Percentiles rank a stretch among this genome's conserved stretches.
Conservation (phyloP, 2,329 filamentous ascomycete species). For the Huntiella decipiens region DNA sequence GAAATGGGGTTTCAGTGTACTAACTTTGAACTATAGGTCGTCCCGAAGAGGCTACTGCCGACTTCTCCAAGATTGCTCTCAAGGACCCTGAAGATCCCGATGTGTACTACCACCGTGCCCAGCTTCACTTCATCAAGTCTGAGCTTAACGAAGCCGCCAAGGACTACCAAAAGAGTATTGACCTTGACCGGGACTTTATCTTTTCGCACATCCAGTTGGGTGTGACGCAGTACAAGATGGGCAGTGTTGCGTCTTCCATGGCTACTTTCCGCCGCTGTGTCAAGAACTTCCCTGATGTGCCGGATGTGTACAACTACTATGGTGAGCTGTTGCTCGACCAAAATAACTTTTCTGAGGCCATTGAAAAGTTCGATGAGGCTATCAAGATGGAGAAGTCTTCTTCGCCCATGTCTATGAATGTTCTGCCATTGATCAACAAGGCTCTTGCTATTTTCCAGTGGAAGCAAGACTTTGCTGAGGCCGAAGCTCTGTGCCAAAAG, state of each 20-base stretch:
- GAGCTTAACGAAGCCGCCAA: slow-evolving; percentile 88
- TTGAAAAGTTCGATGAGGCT: slow-evolving; percentile 96
- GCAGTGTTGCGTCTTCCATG: slow-evolving; percentile 92
- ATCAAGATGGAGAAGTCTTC: slow-evolving; percentile 95
- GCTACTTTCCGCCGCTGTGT: slow-evolving; percentile 93
- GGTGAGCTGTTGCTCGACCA: slow-evolving; percentile 93
- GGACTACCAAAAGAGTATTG: slow-evolving; percentile 98
- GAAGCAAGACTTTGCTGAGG: slow-evolving; percentile 90
- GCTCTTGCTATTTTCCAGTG: slow-evolving; percentile 92
- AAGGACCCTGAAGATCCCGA: slow-evolving; percentile 83
- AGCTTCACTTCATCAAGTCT: slow-evolving; percentile 92
- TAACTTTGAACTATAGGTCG: slow-evolving; percentile 26
- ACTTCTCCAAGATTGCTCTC: slow-evolving; percentile 69
- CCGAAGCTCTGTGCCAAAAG: slow-evolving; percentile 92
- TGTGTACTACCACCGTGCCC: slow-evolving; percentile 97
- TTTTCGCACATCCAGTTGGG: slow-evolving; percentile 99
- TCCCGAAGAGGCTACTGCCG: slow-evolving; percentile 66
- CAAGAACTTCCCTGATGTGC: slow-evolving; percentile 94
- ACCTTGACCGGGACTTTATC: slow-evolving; percentile 88
- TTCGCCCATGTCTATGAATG: slow-evolving; percentile 92
- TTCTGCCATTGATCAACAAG: slow-evolving; percentile 95
- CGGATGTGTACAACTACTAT: slow-evolving; percentile 99
- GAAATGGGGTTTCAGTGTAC: not conserved
- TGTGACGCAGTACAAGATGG: slow-evolving; percentile 99
- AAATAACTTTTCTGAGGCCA: slow-evolving; percentile 83